These are phyloP conservation scores for Neonectria punicea DNA, from an alignment of 2,329 filamentous ascomycete species.

Conservation along the genomic window DNA sequence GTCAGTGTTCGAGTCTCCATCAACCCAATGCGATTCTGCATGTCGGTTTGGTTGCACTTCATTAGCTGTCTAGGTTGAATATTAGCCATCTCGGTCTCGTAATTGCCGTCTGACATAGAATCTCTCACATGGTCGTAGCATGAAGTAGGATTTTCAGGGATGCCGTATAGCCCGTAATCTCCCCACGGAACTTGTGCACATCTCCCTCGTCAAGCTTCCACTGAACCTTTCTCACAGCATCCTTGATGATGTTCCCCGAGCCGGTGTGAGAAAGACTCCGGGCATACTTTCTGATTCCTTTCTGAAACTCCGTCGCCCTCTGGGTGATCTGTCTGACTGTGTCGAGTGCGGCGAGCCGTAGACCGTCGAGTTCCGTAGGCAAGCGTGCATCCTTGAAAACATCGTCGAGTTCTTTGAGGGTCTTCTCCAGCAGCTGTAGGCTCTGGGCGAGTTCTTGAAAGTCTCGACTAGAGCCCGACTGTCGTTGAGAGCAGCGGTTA, in stretches of 20 bases:
- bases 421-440: neutral
- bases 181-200: neutral
- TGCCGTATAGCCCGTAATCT: neutral
- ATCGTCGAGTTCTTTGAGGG: neutral
- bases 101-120: too few relatives aligned
- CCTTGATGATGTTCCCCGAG: neutral
- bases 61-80: neutral
- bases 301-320: neutral
- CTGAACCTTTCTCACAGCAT: neutral
- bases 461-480: conserved; percentile 2
- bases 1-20: conserved; percentile 1
- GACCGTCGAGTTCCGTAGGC: neutral
- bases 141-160: neutral
- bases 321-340: neutral
- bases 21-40: neutral
- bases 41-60: neutral
- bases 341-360: neutral
- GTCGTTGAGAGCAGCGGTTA: conserved; percentile 6
- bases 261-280: neutral
- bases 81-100: too few relatives aligned
- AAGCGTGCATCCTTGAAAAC: neutral
- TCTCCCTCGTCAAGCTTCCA: neutral
- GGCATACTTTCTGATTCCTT: neutral
- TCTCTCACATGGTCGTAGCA: neutral
- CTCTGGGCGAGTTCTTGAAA: neutral